Evolutionary conservation across 192 early-diverging fungal genomes (phyloP).

Genomic region (Backusella australiensis): DNA sequence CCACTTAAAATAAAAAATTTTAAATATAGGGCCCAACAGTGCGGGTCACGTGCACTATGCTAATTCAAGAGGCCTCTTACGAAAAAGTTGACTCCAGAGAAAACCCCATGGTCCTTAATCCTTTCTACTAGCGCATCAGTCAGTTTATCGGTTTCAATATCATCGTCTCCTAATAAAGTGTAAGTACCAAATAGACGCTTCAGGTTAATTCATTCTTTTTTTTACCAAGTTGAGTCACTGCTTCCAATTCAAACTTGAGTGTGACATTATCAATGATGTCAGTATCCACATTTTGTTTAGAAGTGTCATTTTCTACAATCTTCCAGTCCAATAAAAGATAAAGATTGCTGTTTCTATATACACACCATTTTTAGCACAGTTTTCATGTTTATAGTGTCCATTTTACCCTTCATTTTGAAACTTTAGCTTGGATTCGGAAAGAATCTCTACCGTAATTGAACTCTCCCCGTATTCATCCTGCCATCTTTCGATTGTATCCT

Average conservation of each 20-base stretch:
- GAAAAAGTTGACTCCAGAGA: neutral
- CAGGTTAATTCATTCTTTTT: neutral
- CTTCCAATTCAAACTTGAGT: slow-evolving; percentile 3
- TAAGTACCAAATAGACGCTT: too few species aligned
- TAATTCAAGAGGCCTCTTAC: neutral
- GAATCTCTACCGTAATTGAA: neutral
- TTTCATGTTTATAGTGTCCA: too few species aligned
- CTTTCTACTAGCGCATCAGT: neutral
- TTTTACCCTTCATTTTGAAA: slow-evolving; percentile 5
- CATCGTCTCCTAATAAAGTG: neutral
- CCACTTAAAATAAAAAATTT: neutral
- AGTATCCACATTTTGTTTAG: neutral
- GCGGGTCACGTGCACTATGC: neutral
- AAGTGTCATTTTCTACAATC: neutral
- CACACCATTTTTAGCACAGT: too few species aligned
- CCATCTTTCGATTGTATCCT: slow-evolving; percentile 1
- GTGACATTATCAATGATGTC: slow-evolving; percentile 6
- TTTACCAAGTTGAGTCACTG: neutral
- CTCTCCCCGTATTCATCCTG: neutral
- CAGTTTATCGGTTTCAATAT: neutral
- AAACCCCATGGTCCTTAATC: neutral
- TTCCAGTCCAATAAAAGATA: slow-evolving; percentile 5
- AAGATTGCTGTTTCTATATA: slow-evolving; percentile 6
- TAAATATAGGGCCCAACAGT: neutral
- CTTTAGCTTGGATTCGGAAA: neutral